Percentiles rank a stretch among this genome's conserved stretches.
Conservation (phyloP, 768 basidiomycete genomes). For the Antrodiella citrinella region DNA sequence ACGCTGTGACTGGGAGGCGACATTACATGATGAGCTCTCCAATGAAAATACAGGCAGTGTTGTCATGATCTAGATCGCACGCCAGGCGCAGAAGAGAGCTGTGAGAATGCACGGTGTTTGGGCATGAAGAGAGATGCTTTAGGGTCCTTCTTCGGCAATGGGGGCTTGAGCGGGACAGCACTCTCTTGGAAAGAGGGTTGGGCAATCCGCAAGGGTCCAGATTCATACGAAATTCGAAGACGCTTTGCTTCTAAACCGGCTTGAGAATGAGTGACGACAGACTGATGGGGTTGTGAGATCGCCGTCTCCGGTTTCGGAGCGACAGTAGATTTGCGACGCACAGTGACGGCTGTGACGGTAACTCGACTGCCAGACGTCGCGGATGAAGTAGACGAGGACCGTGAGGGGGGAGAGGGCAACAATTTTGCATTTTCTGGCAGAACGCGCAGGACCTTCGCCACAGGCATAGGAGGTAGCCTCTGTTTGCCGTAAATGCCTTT, state of each 20-base stretch:
- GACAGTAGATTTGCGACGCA: constrained; percentile 6
- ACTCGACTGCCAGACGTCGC: constrained; percentile 29
- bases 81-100: constrained; percentile 16
- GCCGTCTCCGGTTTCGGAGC: not conserved
- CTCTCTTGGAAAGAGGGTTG: constrained; percentile 10
- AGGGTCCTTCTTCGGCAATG: constrained; percentile 51
- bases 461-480: constrained; percentile 46
- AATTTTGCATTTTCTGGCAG: constrained; percentile 7
- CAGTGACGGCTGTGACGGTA: constrained; percentile 42
- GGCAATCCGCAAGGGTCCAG: not conserved
- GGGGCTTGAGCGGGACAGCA: constrained; percentile 18
- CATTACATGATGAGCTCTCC: too few species aligned
- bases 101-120: constrained; percentile 54
- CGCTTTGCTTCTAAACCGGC: not conserved
- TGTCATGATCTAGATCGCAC: constrained; percentile 10
- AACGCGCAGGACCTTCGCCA: constrained; percentile 34
- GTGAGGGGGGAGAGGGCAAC: constrained; percentile 24
- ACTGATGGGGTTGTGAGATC: not conserved
- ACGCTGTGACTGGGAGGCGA: too few species aligned
- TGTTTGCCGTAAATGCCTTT: constrained; percentile 49
- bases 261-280: not conserved
- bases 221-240: too few species aligned
- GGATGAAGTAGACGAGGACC: constrained; percentile 13
- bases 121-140: constrained; percentile 63
- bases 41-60: too few species aligned